Evolutionary conservation across 2,329 filamentous ascomycete species (phyloP), one percentile per base, ranked within the genome.

Genomic region (Microcyclosporella mali): DNA sequence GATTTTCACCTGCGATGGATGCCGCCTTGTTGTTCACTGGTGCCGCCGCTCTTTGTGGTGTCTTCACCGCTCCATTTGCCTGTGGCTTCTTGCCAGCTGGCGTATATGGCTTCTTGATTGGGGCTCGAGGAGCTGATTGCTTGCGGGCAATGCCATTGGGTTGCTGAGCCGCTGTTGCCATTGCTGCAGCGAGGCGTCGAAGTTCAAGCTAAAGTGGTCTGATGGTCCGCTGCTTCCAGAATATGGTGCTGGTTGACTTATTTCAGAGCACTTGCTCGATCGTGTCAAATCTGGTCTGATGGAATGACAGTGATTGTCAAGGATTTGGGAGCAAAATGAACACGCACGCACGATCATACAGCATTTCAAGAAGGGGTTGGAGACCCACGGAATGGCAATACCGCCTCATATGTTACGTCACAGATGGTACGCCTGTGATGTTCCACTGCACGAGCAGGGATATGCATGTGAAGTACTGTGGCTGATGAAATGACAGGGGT

Each of bases 1-100:
- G 49, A 37, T 33, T 61, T 53, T 45, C 59, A 32, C 59, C 59
- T 17, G 61, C 55, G 32, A 62, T 55, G 9, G 62, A 64, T 6
- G 58, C 55, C 2, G 62, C 60, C 44, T 64, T 65, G 46, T 59
- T 59, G 31, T 47, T 42, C 8, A 57, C 49, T 1, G 58, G 58
- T 21, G 47, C 37, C 10, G 57, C 56, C 28, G 53, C 50, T 29
- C 51, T 52, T 15, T 47, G 49, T n/a, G 47, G 43, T 31, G 43
- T 40, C 42, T 47, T 44, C 32, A 50, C 47, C 12, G 49, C 48
- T 40, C 47, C 44, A 32, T 51, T 50, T 25, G 53, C 39, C 14
- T 48, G 34, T 12, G 46, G 39, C 40, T 51, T 55, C 47, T 52
- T 52, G 35, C 48, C 38, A 29, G 45, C 47, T 25, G 41, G 43